phyloP scores from a whole-genome alignment of 1,284 basidiomycete genomes.

The Anthracocystis walkeri region DNA sequence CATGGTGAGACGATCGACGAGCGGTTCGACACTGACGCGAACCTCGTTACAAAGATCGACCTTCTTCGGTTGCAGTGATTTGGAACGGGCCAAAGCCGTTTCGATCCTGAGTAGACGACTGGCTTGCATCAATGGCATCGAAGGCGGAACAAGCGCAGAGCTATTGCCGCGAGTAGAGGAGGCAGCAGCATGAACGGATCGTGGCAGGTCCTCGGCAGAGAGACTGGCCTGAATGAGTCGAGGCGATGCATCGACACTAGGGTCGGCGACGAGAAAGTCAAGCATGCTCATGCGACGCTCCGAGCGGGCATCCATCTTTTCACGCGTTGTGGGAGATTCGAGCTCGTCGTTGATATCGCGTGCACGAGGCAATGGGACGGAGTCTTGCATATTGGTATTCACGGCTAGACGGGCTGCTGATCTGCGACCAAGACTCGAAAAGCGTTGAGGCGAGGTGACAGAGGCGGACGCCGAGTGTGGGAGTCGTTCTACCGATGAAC shows the following conservation, averaged over 20 bases:
- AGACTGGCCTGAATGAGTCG: slow-evolving; percentile 23
- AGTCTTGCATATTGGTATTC: neutral
- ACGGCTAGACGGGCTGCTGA: slow-evolving; percentile 11
- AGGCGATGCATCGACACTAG: neutral
- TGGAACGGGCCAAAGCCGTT: slow-evolving; percentile 12
- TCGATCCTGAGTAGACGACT: slow-evolving; percentile 27
- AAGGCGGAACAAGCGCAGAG: slow-evolving; percentile 15
- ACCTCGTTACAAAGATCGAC: slow-evolving; percentile 31
- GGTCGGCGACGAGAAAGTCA: slow-evolving; percentile 40
- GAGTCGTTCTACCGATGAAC: neutral
- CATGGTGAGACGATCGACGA: slow-evolving; percentile 62
- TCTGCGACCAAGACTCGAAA: slow-evolving; percentile 30
- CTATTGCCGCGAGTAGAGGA: neutral
- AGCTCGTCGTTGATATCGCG: slow-evolving; percentile 36
- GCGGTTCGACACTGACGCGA: slow-evolving; percentile 48
- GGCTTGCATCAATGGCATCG: slow-evolving; percentile 39
- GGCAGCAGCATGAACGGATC: neutral
- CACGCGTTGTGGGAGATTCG: slow-evolving; percentile 17
- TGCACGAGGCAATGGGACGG: slow-evolving; percentile 11
- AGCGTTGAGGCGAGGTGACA: slow-evolving; percentile 32
- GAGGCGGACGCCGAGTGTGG: slow-evolving; percentile 11
- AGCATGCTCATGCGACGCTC: slow-evolving; percentile 50
- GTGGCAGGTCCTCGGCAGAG: slow-evolving; percentile 35
- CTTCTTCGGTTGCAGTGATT: slow-evolving; percentile 13
- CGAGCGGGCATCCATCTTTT: slow-evolving; percentile 11